Percentiles rank a stretch among this genome's conserved stretches.
Conservation (phyloP, 2,329 filamentous ascomycete species). For the Paecilomyces dactylethromorphus region DNA sequence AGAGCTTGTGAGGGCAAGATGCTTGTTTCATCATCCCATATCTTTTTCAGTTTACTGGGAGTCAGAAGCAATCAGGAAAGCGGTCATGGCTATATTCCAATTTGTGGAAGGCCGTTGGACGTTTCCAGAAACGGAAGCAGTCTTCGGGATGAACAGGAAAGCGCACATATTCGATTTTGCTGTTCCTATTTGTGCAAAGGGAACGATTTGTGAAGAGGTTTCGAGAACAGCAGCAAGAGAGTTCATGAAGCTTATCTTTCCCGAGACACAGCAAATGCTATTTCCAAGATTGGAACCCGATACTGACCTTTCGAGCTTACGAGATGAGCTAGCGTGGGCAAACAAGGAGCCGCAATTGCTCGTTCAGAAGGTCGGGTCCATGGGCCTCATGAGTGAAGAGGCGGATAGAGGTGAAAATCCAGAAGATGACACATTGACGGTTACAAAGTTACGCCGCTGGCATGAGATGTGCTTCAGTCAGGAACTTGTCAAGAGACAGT, state of each 20-base stretch:
- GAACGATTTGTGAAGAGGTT: slow-evolving; percentile 12
- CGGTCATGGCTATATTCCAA: slow-evolving; percentile 11
- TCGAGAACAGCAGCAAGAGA: slow-evolving; percentile 10
- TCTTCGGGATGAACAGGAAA: slow-evolving; percentile 8
- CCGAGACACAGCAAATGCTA: background rate
- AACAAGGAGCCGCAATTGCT: background rate
- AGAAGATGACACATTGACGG: background rate
- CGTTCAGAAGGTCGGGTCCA: background rate
- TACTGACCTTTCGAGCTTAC: background rate
- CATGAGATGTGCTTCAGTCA: background rate
- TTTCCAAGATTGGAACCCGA: background rate
- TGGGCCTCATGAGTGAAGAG: background rate
- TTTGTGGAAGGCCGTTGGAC: slow-evolving; percentile 13
- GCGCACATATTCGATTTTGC: slow-evolving; percentile 15
- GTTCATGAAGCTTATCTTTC: slow-evolving; percentile 11
- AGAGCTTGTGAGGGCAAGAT: slow-evolving; percentile 6
- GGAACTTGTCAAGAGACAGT: background rate
- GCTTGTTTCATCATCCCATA: slow-evolving; percentile 15
- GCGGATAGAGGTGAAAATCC: background rate
- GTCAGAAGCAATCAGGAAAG: slow-evolving; percentile 3
- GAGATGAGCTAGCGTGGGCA: background rate
- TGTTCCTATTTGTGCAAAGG: slow-evolving; percentile 13
- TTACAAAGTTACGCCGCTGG: background rate
- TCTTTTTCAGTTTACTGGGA: slow-evolving; percentile 3
- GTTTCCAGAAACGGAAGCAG: slow-evolving; percentile 9